phyloP scores from a whole-genome alignment of 345 rosid species.

The Viola odorata region DNA sequence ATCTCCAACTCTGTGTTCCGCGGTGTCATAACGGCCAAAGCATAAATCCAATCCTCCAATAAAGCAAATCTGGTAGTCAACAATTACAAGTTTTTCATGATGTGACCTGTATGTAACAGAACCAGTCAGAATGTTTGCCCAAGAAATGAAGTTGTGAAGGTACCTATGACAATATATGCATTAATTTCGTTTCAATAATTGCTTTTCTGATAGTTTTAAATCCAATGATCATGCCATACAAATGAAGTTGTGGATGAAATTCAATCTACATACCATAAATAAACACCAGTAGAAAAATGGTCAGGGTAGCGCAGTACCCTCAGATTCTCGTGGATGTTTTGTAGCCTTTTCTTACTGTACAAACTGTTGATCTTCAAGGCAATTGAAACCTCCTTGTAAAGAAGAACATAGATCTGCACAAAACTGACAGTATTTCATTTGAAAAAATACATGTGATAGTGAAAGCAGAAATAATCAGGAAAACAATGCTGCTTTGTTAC shows the following conservation, averaged over 20 bases:
- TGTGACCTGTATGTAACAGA: slow-evolving; percentile 62
- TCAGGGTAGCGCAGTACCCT: slow-evolving; percentile 87
- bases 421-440: neutral
- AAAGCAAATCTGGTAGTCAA: slow-evolving; percentile 76
- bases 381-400: slow-evolving; percentile 86
- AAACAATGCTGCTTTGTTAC: too few species aligned
- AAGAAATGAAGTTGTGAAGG: slow-evolving; percentile 7
- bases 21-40: slow-evolving; percentile 83
- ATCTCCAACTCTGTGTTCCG: slow-evolving; percentile 71
- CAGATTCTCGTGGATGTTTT: slow-evolving; percentile 72
- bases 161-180: neutral
- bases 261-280: slow-evolving; percentile 52
- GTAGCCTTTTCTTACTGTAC: slow-evolving; percentile 77
- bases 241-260: neutral
- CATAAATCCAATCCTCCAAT: slow-evolving; percentile 93
- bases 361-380: slow-evolving; percentile 81
- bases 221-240: too few species aligned
- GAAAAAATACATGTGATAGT: neutral
- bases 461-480: neutral
- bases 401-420: slow-evolving; percentile 77
- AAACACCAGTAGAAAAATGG: slow-evolving; percentile 71
- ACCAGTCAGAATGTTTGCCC: slow-evolving; percentile 8
- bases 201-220: too few species aligned
- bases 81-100: slow-evolving; percentile 84
- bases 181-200: too few species aligned